Evolutionary conservation across 176 grass and related monocot genomes (phyloP).

Genomic region (Avena atlantica): DNA sequence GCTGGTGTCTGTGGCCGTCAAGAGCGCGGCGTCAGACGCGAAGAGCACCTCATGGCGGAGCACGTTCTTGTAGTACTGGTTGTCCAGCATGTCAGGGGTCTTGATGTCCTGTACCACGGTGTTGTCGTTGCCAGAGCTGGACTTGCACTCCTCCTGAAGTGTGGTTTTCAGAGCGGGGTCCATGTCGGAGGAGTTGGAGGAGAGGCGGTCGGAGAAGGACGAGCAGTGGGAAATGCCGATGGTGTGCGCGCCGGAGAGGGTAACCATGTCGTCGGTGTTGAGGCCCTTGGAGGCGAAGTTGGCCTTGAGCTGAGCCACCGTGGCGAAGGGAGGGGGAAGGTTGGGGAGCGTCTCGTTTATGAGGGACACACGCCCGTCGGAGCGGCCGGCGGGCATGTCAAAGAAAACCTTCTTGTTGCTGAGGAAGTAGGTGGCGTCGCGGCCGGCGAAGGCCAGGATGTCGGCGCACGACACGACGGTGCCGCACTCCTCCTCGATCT

Average conservation of each 20-base stretch:
- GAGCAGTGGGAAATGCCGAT: slow-evolving; percentile 46
- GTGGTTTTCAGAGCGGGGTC: background rate
- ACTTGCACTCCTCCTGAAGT: background rate
- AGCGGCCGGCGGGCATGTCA: slow-evolving; percentile 48
- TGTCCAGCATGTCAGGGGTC: slow-evolving; percentile 43
- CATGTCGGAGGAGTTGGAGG: slow-evolving; percentile 14
- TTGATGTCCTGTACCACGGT: slow-evolving; percentile 28
- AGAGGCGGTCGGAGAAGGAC: slow-evolving; percentile 38
- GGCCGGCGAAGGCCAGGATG: slow-evolving; percentile 54
- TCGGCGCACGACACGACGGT: slow-evolving; percentile 50
- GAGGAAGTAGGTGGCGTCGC: slow-evolving; percentile 44
- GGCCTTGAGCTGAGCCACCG: background rate
- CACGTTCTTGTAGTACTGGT: slow-evolving; percentile 59
- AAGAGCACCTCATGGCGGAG: slow-evolving; percentile 27
- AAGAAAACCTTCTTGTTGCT: slow-evolving; percentile 30
- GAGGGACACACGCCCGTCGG: slow-evolving; percentile 43
- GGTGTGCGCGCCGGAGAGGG: slow-evolving; percentile 25
- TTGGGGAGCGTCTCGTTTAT: slow-evolving; percentile 14
- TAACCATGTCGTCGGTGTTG: background rate
- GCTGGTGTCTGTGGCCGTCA: background rate
- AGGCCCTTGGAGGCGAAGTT: slow-evolving; percentile 48
- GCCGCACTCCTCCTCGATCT: background rate
- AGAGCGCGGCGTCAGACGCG: slow-evolving; percentile 43
- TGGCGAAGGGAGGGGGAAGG: slow-evolving; percentile 33
- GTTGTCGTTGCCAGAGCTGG: background rate